phyloP scores from a whole-genome alignment of 2,329 filamentous ascomycete species.

The Fusarium hostae region DNA sequence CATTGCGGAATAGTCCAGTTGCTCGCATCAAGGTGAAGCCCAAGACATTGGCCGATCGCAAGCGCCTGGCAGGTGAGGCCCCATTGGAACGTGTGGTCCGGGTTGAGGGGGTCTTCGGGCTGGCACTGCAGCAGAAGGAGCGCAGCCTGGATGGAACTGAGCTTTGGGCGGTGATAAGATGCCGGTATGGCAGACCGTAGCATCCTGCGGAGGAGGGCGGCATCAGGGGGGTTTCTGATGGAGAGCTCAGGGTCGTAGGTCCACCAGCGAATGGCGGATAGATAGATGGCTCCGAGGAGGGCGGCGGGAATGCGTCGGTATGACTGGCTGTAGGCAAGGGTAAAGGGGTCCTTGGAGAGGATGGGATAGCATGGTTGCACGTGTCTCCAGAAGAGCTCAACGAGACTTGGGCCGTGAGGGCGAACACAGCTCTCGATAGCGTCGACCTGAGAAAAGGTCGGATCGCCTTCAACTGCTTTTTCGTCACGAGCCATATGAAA shows the following conservation, averaged over 20 bases:
- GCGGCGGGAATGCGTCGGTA: conserved; percentile 64
- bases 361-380: conserved; percentile 65
- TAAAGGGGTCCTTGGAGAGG: conserved; percentile 64
- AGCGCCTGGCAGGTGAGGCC: conserved; percentile 59
- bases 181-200: conserved; percentile 42
- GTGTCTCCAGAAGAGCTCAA: conserved; percentile 71
- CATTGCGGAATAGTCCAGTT: conserved; percentile 67
- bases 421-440: conserved; percentile 68
- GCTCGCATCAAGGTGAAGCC: conserved; percentile 65
- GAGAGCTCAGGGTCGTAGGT: conserved; percentile 54
- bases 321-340: conserved; percentile 62
- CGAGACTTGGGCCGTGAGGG: conserved; percentile 67
- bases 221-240: conserved; percentile 44
- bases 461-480: conserved; percentile 45
- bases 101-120: conserved; percentile 49
- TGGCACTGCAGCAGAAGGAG: conserved; percentile 46
- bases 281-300: conserved; percentile 65
- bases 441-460: conserved; percentile 42
- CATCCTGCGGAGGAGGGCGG: conserved; percentile 38
- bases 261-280: conserved; percentile 66
- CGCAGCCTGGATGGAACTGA: conserved; percentile 46
- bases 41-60: conserved; percentile 62
- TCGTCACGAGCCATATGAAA: conserved; percentile 50
- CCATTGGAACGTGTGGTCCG: conserved; percentile 49
- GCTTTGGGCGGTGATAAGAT: conserved; percentile 47